These are phyloP conservation scores for Coemansia javaensis DNA, from an alignment of 192 early-diverging fungal species.

Conservation along the genomic window DNA sequence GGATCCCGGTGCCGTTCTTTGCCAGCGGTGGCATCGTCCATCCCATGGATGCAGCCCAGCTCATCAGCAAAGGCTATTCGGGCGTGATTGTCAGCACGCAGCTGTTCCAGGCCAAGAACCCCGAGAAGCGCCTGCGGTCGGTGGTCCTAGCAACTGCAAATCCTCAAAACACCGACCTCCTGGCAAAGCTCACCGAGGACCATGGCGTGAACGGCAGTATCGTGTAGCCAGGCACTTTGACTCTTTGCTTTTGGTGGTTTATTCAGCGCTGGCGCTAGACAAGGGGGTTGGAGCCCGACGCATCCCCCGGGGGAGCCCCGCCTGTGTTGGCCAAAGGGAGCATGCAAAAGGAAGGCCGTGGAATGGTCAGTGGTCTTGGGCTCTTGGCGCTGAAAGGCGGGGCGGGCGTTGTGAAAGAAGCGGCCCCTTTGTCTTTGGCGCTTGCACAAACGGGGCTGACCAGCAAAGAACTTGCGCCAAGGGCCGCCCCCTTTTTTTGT, in stretches of 20 bases:
- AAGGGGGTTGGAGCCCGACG: too few species aligned
- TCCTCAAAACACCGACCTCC: neutral
- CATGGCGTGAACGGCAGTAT: too few species aligned
- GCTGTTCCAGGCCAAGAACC: constrained; percentile 85
- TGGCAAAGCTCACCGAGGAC: neutral
- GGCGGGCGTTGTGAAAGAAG: too few species aligned
- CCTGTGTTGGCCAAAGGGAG: too few species aligned
- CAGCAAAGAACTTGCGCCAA: too few species aligned
- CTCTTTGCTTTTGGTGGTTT: neutral
- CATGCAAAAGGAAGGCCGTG: too few species aligned
- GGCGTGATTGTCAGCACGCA: constrained; percentile 91
- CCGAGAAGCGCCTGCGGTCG: constrained; percentile 79
- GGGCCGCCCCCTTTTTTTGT: too few species aligned
- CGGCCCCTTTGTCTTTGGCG: too few species aligned
- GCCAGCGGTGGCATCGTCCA: constrained; percentile 92
- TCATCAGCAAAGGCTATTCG: constrained; percentile 94
- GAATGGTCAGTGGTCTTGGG: too few species aligned
- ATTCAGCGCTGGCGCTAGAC: neutral
- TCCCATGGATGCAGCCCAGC: constrained; percentile 92
- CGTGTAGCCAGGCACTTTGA: neutral
- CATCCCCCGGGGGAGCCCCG: too few species aligned
- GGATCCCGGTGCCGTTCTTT: constrained; percentile 94
- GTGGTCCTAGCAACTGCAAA: constrained; percentile 78
- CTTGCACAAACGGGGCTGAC: too few species aligned
- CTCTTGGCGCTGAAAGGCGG: too few species aligned